These are phyloP conservation scores for Fusarium duplospermum DNA, from an alignment of 2,329 filamentous ascomycete species.

Conservation along the genomic window DNA sequence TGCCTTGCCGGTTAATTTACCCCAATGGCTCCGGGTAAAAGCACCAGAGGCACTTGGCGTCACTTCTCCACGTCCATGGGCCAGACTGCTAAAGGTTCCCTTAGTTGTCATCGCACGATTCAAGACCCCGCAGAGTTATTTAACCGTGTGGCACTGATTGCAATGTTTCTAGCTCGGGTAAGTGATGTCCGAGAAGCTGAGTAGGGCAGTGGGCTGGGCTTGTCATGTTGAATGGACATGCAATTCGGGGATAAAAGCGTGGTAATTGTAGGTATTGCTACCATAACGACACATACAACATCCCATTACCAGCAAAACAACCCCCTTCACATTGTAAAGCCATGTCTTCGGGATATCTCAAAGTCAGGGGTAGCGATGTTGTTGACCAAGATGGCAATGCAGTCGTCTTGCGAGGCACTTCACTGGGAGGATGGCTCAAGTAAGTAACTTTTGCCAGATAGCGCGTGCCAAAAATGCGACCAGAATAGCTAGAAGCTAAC, in stretches of 20 bases:
- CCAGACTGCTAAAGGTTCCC: background rate
- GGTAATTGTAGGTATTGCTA: background rate
- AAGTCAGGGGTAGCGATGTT: background rate
- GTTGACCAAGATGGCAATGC: background rate
- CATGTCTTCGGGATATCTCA: background rate
- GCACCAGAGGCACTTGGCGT: background rate
- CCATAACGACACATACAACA: background rate
- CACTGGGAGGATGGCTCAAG: background rate
- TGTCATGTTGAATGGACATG: background rate
- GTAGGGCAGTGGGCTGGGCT: background rate
- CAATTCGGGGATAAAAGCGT: background rate
- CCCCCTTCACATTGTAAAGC: background rate
- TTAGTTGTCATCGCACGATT: background rate
- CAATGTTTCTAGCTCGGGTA: background rate
- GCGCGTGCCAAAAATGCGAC: accelerated
- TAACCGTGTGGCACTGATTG: background rate
- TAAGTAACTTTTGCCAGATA: background rate
- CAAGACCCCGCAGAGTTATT: background rate
- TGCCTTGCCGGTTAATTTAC: background rate
- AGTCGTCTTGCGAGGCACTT: background rate
- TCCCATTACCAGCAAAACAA: background rate
- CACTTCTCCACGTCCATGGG: background rate
- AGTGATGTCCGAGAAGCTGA: background rate
- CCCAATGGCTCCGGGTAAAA: background rate
- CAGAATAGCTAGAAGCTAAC: background rate